These are phyloP conservation scores for Leucocoprinus sp. DNA, from an alignment of 768 basidiomycete genomes.

Conservation along the genomic window DNA sequence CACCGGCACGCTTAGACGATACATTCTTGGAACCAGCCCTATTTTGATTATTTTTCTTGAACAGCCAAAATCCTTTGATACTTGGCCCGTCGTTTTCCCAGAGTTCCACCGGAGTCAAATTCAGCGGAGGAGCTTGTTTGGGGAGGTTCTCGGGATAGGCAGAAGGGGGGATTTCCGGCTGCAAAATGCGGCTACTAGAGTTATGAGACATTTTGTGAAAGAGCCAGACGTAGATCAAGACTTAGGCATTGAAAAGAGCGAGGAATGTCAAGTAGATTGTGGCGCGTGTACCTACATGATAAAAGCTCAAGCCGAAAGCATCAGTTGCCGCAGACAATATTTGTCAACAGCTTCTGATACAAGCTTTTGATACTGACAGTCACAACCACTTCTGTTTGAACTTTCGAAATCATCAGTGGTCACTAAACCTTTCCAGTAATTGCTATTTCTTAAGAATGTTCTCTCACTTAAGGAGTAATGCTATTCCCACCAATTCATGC, in stretches of 20 bases:
- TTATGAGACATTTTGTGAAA: neutral
- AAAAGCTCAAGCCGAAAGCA: neutral
- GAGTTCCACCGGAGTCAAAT: neutral
- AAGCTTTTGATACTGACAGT: neutral
- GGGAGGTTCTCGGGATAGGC: neutral
- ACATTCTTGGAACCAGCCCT: neutral
- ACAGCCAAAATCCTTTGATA: constrained; percentile 4
- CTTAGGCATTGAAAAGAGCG: neutral
- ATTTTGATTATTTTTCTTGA: neutral
- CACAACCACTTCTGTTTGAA: no score
- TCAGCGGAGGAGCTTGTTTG: neutral
- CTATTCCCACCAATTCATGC: neutral
- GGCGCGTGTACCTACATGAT: neutral
- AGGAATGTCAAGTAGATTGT: neutral
- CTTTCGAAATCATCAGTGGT: no score
- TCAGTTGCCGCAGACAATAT: neutral
- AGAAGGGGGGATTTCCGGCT: constrained; percentile 1
- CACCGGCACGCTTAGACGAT: neutral
- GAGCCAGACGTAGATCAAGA: neutral
- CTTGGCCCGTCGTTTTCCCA: neutral
- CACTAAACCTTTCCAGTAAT: neutral
- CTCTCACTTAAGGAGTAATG: neutral
- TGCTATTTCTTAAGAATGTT: neutral
- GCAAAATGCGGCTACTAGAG: neutral
- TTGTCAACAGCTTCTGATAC: constrained; percentile 1